These are phyloP conservation scores for Hypoxylon sp. DNA, from an alignment of 2,329 filamentous ascomycete species.

Conservation along the genomic window DNA sequence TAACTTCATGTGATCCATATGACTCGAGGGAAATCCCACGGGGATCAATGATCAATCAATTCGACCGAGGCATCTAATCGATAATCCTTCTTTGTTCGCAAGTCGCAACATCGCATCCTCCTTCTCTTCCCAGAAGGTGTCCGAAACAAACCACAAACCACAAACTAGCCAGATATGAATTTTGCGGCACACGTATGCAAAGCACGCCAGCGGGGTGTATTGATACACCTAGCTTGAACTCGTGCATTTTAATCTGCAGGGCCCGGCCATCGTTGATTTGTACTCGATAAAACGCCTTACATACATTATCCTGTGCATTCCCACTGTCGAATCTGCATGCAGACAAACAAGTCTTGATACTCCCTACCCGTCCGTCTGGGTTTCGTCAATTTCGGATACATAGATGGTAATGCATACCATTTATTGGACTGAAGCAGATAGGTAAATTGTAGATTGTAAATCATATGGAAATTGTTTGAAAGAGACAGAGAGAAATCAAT, in stretches of 20 bases:
- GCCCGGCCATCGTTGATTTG: conserved; percentile 6
- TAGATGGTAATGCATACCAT: no score
- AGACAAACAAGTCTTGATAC: no score
- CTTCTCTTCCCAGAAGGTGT: conserved; percentile 32
- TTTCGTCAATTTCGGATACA: conserved; percentile 1
- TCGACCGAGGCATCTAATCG: conserved; percentile 14
- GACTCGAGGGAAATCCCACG: conserved; percentile 8
- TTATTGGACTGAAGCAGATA: no score
- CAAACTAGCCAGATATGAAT: conserved; percentile 10
- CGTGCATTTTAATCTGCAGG: conserved; percentile 15
- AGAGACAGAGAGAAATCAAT: no score
- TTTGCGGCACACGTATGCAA: conserved; percentile 3
- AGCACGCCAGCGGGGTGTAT: conserved; percentile 20
- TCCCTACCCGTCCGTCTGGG: conserved; percentile 2
- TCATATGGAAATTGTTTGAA: no score
- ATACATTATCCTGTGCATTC: no score
- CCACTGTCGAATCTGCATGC: no score
- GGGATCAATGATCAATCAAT: no score
- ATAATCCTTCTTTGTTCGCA: conserved; percentile 25
- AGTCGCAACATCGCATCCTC: no score
- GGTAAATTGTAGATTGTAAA: no score
- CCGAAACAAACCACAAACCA: conserved; percentile 4
- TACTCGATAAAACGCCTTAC: no score
- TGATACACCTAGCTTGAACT: conserved; percentile 7
- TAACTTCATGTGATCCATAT: no score